These are phyloP conservation scores for Aspergillus sp. DNA, from an alignment of 2,329 filamentous ascomycete species.

Conservation along the genomic window DNA sequence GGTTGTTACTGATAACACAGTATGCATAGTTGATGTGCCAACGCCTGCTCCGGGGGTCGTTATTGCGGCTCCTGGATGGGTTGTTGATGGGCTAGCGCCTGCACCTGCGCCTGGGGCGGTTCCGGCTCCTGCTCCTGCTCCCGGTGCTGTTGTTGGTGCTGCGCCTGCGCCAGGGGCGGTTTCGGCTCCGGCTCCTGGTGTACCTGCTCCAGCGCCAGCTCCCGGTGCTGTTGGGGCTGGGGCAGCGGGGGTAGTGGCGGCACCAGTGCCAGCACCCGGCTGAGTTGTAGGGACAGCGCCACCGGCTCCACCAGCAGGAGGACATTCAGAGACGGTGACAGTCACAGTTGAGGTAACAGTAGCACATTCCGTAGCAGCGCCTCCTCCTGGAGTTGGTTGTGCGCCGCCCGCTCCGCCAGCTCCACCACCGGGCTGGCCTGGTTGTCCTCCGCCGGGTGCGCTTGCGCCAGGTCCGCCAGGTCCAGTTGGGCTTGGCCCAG, in stretches of 20 bases:
- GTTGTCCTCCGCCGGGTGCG: constrained; percentile 2
- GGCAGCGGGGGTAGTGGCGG: too few species aligned
- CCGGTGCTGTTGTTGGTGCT: not conserved
- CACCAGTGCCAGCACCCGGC: not conserved
- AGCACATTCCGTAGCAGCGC: not conserved
- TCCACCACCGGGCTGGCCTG: constrained; percentile 3
- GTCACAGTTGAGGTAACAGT: constrained; percentile 1
- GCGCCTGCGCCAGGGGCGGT: not conserved
- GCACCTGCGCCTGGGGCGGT: not conserved
- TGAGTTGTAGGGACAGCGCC: not conserved
- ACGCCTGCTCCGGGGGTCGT: not conserved
- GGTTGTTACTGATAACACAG: not conserved
- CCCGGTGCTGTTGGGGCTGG: too few species aligned
- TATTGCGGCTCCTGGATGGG: not conserved
- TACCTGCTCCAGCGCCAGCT: not conserved
- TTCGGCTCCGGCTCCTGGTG: not conserved
- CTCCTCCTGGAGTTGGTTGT: not conserved
- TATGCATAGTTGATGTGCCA: too few species aligned
- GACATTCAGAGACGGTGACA: not conserved
- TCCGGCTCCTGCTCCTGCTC: not conserved
- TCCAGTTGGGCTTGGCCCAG: constrained; percentile 5
- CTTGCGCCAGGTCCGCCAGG: constrained; percentile 3
- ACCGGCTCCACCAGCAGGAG: not conserved
- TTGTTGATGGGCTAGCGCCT: not conserved
- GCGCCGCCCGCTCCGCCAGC: not conserved